Percentiles rank a stretch among this genome's conserved stretches.
Conservation (phyloP, 495 filamentous ascomycete species). For the Lophium mytilinum region DNA sequence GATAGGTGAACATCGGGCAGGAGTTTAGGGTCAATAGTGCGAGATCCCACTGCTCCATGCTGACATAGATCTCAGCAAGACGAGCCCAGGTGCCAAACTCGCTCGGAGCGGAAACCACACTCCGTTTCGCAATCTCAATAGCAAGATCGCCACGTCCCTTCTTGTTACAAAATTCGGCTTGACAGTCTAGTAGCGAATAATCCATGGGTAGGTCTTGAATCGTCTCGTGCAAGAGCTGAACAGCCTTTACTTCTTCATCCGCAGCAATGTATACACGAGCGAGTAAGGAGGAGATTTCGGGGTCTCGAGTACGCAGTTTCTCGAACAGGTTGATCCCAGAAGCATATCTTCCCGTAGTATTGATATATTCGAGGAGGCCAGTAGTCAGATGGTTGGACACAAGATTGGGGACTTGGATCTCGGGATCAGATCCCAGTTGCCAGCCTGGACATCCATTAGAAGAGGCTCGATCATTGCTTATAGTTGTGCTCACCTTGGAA, state of each 20-base stretch:
- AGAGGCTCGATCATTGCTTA: no score
- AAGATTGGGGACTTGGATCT: slow-evolving; percentile 93
- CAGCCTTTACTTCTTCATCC: slow-evolving; percentile 92
- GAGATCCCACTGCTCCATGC: slow-evolving; percentile 85
- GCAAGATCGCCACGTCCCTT: slow-evolving; percentile 84
- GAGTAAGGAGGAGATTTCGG: slow-evolving; percentile 88
- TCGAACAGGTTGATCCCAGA: slow-evolving; percentile 98
- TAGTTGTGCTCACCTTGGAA: slow-evolving; percentile 61
- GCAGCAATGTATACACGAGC: slow-evolving; percentile 83
- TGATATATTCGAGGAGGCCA: slow-evolving; percentile 91
- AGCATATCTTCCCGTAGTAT: slow-evolving; percentile 87
- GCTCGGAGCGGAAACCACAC: slow-evolving; percentile 87
- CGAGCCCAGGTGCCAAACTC: slow-evolving; percentile 97
- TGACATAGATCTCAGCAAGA: slow-evolving; percentile 84
- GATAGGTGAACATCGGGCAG: slow-evolving; percentile 99
- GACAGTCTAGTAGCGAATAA: slow-evolving; percentile 85
- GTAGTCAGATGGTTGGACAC: slow-evolving; percentile 93
- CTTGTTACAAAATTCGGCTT: slow-evolving; percentile 82
- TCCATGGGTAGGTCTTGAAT: slow-evolving; percentile 91
- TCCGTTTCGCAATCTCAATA: slow-evolving; percentile 84
- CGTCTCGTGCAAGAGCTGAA: slow-evolving; percentile 78
- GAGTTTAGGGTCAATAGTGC: slow-evolving; percentile 95
- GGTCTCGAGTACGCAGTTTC: slow-evolving; percentile 81
- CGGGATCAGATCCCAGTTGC: slow-evolving; percentile 91
- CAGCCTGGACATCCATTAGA: slow-evolving; percentile 49